phyloP scores from a whole-genome alignment of 345 rosid species.

The Odontarrhena argentea region DNA sequence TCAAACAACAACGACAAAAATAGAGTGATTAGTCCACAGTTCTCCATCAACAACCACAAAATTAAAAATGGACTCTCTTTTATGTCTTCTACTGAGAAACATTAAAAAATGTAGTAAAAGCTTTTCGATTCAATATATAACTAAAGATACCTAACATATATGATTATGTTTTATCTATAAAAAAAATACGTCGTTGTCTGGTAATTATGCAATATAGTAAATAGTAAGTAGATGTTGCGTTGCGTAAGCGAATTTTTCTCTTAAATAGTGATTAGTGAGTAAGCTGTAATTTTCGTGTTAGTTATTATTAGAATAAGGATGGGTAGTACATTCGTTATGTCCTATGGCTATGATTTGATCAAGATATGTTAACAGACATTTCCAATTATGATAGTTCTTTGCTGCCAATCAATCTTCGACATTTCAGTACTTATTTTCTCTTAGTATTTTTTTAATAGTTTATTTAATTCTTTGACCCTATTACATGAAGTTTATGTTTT shows the following conservation, averaged over 20 bases:
- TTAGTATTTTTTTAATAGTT: no score
- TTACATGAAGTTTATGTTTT: no score
- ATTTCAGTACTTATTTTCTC: no score
- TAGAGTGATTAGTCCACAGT: no score
- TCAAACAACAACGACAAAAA: no score
- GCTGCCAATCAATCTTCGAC: no score
- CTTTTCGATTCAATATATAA: not conserved
- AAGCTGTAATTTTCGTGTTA: conserved; percentile 30
- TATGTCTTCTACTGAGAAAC: no score
- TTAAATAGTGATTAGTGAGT: conserved; percentile 20
- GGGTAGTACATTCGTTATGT: conserved; percentile 6
- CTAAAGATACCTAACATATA: not conserved
- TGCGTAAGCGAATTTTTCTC: conserved; percentile 32
- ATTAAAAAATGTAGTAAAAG: no score
- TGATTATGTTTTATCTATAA: not conserved
- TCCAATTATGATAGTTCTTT: no score
- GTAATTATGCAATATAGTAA: not conserved
- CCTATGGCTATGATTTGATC: not conserved
- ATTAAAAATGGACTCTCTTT: no score
- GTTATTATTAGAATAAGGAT: conserved; percentile 6
- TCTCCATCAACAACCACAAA: no score
- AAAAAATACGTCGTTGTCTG: conserved; percentile 1
- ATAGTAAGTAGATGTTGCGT: not conserved
- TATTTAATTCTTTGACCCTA: no score
- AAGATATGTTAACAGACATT: not conserved